Percentiles rank a stretch among this genome's conserved stretches.
These are phyloP conservation scores for Leccinum obscurum DNA, from an alignment of 768 basidiomycete species.

Conservation along the genomic window DNA sequence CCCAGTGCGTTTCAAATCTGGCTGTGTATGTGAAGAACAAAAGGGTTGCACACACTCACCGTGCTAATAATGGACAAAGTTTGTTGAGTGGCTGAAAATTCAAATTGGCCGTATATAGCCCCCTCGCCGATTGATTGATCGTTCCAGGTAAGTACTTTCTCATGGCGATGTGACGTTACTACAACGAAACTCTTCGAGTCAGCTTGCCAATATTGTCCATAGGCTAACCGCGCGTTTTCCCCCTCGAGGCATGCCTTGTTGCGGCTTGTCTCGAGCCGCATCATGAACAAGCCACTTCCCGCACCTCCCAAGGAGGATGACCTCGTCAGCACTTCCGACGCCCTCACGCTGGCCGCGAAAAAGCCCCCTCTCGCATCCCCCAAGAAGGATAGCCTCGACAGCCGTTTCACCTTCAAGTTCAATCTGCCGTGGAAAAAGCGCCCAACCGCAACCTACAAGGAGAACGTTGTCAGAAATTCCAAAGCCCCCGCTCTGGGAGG, in stretches of 20 bases:
- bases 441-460: conserved; percentile 1
- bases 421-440: conserved; percentile 23
- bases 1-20: conserved; percentile 60
- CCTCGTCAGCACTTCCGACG: conserved; percentile 36
- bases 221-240: not conserved
- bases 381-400: not conserved
- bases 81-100: not conserved
- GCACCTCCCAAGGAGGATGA: conserved; percentile 18
- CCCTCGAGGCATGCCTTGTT: conserved; percentile 13
- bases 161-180: conserved; percentile 16
- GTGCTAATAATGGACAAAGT: too few relatives aligned
- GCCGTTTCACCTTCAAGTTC: not conserved
- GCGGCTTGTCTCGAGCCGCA: conserved; percentile 2
- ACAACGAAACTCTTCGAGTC: conserved; percentile 16
- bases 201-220: conserved; percentile 18
- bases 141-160: not conserved
- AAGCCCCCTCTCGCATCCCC: not conserved
- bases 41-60: not conserved
- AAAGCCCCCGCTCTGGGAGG: conserved; percentile 34
- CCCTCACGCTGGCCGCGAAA: conserved; percentile 14
- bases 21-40: not conserved
- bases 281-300: conserved; percentile 18
- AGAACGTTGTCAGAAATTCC: conserved; percentile 31
- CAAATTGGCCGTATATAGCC: not conserved
- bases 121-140: not conserved